Evolutionary conservation across 805 yeast species (phyloP).

Genomic region (Starmerella scarabaei): DNA sequence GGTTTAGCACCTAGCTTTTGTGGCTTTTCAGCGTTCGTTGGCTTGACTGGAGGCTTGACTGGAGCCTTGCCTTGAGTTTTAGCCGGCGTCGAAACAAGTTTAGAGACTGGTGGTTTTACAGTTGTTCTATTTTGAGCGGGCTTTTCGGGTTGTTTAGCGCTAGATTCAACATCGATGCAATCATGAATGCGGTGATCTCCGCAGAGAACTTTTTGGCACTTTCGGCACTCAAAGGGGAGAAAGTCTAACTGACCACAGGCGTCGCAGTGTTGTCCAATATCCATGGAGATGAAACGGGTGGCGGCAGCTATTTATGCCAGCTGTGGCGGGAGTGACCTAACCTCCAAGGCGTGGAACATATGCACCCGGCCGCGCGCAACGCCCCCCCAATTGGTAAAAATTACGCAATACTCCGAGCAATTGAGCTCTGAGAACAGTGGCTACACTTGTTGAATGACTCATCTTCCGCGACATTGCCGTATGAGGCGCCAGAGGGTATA

Average conservation of each 20-base stretch:
- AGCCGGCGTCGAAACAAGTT: neutral
- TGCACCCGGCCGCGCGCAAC: too few relatives aligned
- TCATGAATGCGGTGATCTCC: slow-evolving; percentile 30
- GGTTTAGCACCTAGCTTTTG: slow-evolving; percentile 1
- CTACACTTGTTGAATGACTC: too few relatives aligned
- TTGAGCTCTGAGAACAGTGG: too few relatives aligned
- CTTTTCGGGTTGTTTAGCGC: neutral
- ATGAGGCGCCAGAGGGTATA: too few relatives aligned
- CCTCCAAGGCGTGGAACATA: neutral
- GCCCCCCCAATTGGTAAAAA: too few relatives aligned
- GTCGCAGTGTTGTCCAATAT: slow-evolving; percentile 32
- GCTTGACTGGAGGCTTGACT: neutral
- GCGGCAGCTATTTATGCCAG: neutral
- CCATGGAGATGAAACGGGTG: slow-evolving; percentile 19
- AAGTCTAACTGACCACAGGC: slow-evolving; percentile 32
- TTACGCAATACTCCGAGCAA: too few relatives aligned
- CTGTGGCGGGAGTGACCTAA: neutral
- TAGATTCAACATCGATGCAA: slow-evolving; percentile 18
- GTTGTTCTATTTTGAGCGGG: neutral
- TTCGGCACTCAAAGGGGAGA: slow-evolving; percentile 31
- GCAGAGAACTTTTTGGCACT: slow-evolving; percentile 29
- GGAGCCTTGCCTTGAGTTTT: neutral
- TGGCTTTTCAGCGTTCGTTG: neutral
- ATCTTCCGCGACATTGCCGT: too few relatives aligned
- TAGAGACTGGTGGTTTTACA: neutral